Evolutionary conservation across 768 basidiomycete species (phyloP), one percentile per base, ranked within the genome.

Genomic region (Amanita pallidorosea): DNA sequence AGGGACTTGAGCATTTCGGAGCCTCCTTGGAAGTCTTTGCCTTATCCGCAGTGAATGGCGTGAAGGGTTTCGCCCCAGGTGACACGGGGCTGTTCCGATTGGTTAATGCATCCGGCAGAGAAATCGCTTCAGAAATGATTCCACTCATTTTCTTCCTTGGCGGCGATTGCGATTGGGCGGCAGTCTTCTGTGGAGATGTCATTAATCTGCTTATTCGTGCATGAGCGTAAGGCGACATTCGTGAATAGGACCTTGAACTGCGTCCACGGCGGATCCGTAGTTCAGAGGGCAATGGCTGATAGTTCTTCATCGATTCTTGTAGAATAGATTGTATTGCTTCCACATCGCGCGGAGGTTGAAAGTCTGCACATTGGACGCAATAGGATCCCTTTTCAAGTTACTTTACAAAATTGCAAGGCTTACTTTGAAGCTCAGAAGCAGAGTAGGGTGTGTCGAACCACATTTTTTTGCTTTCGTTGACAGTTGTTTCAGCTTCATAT

Each of bases 381-480:
- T n/a, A 20, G 9, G 31, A 11, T 11, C 31, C 11, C 9, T 4
- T 31, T 31, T 4, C 3, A 18, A 42, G 17, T 22, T 7, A 4
- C 1, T 8, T 29, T 31, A 6, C 18, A 17, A 31, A 41, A 34
- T 8, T 7, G 0, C 8, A 1, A n/a, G 5, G 22, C 42, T 36
- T 37, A 51, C 50, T 27, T 45, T 45, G 50, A 36, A 51, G 34
- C 12, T 23, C 42, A 45, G 43, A 44, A 33, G 17, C 18, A 5
- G 50, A 51, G 2, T 23, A 45, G 9, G 50, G 42, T 15, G 50
- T 51, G 29, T 51, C 50, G 2, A 27, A 20, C 50, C 50, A 51
- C 37, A 45, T 18, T 20, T 51, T 51, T 31, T 45, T 51, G 33
- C 50, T 51, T 41, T 51, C 50, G 7, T n/a, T 12, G 7, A 51